A percentile compares a stretch with the other conserved stretches of the same genome.
phyloP scores from a whole-genome alignment of 305 asterid genomes.

The Caryopteris hybrid region DNA sequence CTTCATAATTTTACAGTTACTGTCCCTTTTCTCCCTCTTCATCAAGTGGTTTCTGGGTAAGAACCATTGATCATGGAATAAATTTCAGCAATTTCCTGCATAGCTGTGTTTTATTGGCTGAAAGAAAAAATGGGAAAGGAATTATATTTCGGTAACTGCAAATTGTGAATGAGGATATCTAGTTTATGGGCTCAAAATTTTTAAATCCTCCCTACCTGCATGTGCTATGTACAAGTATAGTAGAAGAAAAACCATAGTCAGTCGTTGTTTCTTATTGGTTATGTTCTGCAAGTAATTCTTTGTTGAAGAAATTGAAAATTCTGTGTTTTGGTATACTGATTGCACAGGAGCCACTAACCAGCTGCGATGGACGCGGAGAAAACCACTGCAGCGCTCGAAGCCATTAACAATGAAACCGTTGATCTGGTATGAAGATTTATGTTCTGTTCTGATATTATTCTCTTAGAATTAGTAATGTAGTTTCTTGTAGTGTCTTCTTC shows the following conservation, averaged over 20 bases:
- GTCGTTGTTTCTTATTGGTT: background rate
- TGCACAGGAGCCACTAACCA: background rate
- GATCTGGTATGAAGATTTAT: conserved; percentile 35
- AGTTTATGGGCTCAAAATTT: background rate
- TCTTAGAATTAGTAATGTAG: background rate
- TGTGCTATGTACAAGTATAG: background rate
- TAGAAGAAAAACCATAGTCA: background rate
- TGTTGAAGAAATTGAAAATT: background rate
- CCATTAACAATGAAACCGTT: conserved; percentile 51
- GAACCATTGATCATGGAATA: background rate
- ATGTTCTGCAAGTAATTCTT: background rate
- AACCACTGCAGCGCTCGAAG: conserved; percentile 42
- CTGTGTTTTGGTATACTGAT: background rate
- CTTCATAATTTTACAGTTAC: background rate
- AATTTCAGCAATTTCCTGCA: background rate
- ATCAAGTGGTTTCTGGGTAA: background rate
- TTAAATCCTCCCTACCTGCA: no score
- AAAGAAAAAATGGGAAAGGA: background rate
- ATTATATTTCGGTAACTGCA: background rate
- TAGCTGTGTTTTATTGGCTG: background rate
- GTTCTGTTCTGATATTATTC: background rate
- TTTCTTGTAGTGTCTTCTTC: background rate
- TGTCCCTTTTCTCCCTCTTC: background rate
- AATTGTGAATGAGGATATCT: background rate
- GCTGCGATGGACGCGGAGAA: conserved; percentile 36